Conservation (phyloP, 1,284 basidiomycete species). For the Termitomyces sp. region DNA sequence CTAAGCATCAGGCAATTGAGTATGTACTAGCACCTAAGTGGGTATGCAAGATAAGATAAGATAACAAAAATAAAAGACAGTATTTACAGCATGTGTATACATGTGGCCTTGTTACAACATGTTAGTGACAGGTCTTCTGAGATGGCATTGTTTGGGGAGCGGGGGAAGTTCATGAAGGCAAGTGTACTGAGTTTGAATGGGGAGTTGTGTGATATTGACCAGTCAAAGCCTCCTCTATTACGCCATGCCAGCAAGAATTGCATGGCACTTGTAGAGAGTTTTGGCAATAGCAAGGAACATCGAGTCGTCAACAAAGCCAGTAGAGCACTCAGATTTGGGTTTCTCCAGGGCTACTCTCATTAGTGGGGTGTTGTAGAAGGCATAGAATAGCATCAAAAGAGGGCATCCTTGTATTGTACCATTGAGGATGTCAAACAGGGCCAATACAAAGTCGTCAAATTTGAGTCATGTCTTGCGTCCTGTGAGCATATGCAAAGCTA, state of each 20-base stretch:
- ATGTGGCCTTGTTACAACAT: no score
- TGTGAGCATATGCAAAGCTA: not conserved
- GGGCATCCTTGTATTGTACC: slow-evolving; percentile 3
- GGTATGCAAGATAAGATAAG: no score
- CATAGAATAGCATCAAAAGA: not conserved
- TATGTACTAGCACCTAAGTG: no score
- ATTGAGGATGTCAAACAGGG: not conserved
- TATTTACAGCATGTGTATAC: no score
- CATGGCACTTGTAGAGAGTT: not conserved
- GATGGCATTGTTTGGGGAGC: not conserved
- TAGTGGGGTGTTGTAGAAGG: not conserved
- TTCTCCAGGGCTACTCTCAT: not conserved
- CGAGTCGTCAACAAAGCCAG: not conserved
- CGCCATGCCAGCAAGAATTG: not conserved
- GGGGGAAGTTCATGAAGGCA: not conserved
- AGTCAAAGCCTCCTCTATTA: not conserved
- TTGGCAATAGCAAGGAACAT: not conserved
- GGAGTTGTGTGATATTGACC: slow-evolving; percentile 2
- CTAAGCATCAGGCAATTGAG: no score
- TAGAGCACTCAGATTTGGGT: not conserved
- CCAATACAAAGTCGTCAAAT: not conserved
- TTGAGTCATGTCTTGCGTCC: no score
- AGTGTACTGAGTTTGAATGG: not conserved
- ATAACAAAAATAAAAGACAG: no score
- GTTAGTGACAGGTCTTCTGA: not conserved